Conservation (phyloP, 352 stramenopile species). For the Phytophthora kernoviae region DNA sequence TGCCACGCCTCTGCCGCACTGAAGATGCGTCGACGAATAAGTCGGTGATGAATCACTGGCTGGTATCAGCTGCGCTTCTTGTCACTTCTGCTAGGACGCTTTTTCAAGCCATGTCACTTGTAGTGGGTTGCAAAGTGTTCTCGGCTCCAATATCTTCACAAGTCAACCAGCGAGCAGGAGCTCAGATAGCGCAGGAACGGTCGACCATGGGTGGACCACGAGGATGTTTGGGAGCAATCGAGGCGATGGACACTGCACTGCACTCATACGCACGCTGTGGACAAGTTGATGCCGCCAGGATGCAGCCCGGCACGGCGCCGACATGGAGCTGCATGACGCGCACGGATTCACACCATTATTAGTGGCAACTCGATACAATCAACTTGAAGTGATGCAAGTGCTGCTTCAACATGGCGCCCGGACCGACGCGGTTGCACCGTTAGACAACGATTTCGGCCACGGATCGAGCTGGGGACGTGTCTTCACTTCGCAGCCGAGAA, state of each 20-base stretch:
- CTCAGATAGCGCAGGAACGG: not conserved
- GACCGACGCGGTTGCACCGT: conserved; percentile 19
- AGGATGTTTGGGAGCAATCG: not conserved
- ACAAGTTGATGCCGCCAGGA: conserved; percentile 23
- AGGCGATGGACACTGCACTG: conserved; percentile 39
- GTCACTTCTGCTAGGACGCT: conserved; percentile 2
- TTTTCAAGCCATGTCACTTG: not conserved
- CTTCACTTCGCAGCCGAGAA: conserved; percentile 25
- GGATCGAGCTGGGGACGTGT: conserved; percentile 18
- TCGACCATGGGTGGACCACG: not conserved
- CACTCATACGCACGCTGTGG: conserved; percentile 44
- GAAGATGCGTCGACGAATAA: conserved; percentile 2
- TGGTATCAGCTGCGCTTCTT: not conserved
- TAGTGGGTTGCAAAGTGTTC: not conserved
- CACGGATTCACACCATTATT: conserved; percentile 42
- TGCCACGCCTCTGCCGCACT: not conserved
- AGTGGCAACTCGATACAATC: conserved; percentile 33
- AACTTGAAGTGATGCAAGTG: conserved; percentile 38
- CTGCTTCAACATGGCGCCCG: conserved; percentile 36
- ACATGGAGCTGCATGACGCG: conserved; percentile 32
- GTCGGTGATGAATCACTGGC: not conserved
- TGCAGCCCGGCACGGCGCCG: conserved; percentile 31
- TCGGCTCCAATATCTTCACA: not conserved
- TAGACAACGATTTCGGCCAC: conserved; percentile 8
- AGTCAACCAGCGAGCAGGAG: not conserved